phyloP scores from a whole-genome alignment of 2,329 filamentous ascomycete species.

The Pseudonectria foliicola region DNA sequence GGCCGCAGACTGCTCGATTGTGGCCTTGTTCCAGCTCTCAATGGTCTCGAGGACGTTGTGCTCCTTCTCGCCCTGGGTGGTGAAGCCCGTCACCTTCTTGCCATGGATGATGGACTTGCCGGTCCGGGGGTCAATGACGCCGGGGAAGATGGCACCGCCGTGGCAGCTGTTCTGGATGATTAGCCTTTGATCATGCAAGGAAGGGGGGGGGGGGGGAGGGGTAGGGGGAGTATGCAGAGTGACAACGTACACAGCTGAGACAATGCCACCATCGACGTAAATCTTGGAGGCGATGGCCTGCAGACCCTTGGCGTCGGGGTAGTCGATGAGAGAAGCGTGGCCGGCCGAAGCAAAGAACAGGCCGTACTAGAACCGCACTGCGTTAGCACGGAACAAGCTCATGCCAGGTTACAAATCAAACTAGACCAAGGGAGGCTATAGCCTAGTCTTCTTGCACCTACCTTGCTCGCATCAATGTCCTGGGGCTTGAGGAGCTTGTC shows the following conservation, averaged over 20 bases:
- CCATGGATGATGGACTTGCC: conserved; percentile 30
- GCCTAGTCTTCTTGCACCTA: too few species aligned
- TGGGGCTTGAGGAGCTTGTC: conserved; percentile 33
- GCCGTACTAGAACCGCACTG: conserved; percentile 5
- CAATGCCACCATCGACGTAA: conserved; percentile 32
- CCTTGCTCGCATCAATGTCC: conserved; percentile 15
- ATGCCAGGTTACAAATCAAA: too few species aligned
- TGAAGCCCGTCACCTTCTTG: conserved; percentile 33
- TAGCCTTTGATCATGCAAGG: too few species aligned
- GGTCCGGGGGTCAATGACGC: conserved; percentile 25
- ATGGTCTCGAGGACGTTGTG: conserved; percentile 27
- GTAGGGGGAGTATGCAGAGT: too few species aligned
- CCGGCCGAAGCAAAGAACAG: conserved; percentile 25
- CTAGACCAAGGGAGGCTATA: too few species aligned
- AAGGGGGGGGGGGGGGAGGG: too few species aligned
- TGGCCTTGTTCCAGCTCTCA: conserved; percentile 22
- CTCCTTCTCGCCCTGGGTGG: conserved; percentile 28
- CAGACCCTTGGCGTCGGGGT: conserved; percentile 33
- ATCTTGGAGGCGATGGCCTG: conserved; percentile 34
- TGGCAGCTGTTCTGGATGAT: conserved; percentile 19
- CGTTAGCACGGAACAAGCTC: too few species aligned
- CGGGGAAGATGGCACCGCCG: conserved; percentile 31
- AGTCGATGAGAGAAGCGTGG: conserved; percentile 40
- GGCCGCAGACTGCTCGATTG: conserved; percentile 27
- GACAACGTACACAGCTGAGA: conserved; percentile 28